phyloP scores from a whole-genome alignment of 148 eudicot genomes.

The Arbutus unedo region DNA sequence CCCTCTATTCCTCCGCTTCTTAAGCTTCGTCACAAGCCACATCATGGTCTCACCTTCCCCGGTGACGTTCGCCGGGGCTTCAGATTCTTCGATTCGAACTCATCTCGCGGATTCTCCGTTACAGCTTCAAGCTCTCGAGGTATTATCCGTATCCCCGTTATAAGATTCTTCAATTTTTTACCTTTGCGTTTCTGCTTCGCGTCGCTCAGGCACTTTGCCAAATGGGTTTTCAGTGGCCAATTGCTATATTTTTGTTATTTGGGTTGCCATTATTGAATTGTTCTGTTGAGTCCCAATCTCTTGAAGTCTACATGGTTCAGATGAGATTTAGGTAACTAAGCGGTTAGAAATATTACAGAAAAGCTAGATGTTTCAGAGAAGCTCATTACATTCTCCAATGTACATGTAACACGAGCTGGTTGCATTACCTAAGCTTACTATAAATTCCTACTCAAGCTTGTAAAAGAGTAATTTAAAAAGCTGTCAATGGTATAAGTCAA shows the following conservation, averaged over 20 bases:
- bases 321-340: background rate
- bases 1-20: background rate
- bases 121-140: constrained; percentile 16
- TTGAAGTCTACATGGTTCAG: background rate
- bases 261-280: background rate
- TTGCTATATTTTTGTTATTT: background rate
- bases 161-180: no score
- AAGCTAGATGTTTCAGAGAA: background rate
- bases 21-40: constrained; percentile 1
- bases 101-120: constrained; percentile 11
- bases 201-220: background rate
- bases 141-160: background rate
- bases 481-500: background rate
- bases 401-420: background rate
- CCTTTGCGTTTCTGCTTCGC: background rate
- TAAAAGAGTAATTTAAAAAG: background rate
- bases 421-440: background rate
- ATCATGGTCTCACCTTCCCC: background rate
- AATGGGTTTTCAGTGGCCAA: background rate
- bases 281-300: background rate
- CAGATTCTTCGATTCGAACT: background rate
- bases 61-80: background rate
- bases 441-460: background rate
- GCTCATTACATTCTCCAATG: no score
- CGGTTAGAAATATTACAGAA: background rate